Percentiles rank a stretch among this genome's conserved stretches.
Evolutionary conservation across 345 rosid species (phyloP).

Genomic region (Streptanthus diversifolius): DNA sequence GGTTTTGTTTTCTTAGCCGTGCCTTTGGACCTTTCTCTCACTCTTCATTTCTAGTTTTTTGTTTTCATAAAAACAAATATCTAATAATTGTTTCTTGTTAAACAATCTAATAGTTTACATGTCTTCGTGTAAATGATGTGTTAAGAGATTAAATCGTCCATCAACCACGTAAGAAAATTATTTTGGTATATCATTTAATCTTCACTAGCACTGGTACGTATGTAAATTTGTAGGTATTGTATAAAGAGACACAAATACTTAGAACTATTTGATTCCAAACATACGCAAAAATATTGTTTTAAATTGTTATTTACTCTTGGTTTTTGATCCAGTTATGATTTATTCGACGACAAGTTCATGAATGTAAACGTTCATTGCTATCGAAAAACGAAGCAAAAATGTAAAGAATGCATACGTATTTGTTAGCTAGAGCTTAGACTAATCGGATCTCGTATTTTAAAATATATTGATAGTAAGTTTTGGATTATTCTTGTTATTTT

Average conservation of each 20-base stretch:
- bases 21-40: slow-evolving; percentile 52
- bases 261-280: too few relatives aligned
- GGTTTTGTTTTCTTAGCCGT: slow-evolving; percentile 46
- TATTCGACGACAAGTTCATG: too few relatives aligned
- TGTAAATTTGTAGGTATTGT: too few relatives aligned
- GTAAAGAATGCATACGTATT: background rate
- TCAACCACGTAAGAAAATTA: background rate
- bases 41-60: background rate
- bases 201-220: background rate
- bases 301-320: too few relatives aligned
- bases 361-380: too few relatives aligned
- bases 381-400: too few relatives aligned
- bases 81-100: background rate
- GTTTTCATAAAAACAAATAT: background rate
- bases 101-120: background rate
- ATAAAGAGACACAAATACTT: too few relatives aligned
- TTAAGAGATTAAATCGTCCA: background rate
- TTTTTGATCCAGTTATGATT: too few relatives aligned
- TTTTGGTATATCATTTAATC: background rate
- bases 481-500: slow-evolving; percentile 1
- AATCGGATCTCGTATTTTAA: background rate
- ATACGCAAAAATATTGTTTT: too few relatives aligned
- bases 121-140: background rate
- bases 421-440: background rate
- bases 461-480: slow-evolving; percentile 4